Conservation (phyloP, 441 rosid species). For the Lepidium campestre region DNA sequence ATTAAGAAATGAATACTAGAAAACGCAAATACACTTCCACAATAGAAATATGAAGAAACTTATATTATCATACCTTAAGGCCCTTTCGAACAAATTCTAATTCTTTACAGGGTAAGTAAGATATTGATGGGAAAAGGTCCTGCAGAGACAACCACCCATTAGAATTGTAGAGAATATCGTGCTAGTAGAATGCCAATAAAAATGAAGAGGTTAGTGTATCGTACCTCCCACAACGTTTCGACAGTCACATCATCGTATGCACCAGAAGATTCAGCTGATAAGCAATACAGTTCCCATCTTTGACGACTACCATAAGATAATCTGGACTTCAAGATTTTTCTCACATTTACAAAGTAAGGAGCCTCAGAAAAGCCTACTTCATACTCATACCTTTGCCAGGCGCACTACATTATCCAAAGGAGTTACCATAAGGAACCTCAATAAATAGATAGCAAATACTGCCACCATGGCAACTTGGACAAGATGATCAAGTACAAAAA, state of each 20-base stretch:
- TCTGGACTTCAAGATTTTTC: slow-evolving; percentile 39
- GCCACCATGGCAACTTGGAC: neutral
- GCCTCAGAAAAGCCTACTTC: slow-evolving; percentile 37
- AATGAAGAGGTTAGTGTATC: slow-evolving; percentile 5
- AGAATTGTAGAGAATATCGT: slow-evolving; percentile 15
- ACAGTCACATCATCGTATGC: slow-evolving; percentile 45
- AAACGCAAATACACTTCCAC: neutral
- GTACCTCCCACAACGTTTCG: slow-evolving; percentile 94
- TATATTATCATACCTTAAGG: slow-evolving; percentile 54
- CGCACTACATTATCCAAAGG: slow-evolving; percentile 27
- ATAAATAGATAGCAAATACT: neutral
- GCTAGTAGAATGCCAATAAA: slow-evolving; percentile 1
- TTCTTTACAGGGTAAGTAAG: slow-evolving; percentile 79
- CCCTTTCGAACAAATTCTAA: slow-evolving; percentile 77
- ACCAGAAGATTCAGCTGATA: slow-evolving; percentile 43
- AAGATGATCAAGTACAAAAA: neutral
- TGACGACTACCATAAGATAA: slow-evolving; percentile 36
- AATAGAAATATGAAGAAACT: neutral
- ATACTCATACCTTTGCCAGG: slow-evolving; percentile 44
- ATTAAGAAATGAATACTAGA: slow-evolving; percentile 22
- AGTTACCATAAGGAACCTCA: slow-evolving; percentile 1
- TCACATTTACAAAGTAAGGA: slow-evolving; percentile 33
- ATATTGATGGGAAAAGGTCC: slow-evolving; percentile 73
- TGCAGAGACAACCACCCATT: slow-evolving; percentile 35
- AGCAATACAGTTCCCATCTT: slow-evolving; percentile 54